phyloP scores from a whole-genome alignment of 768 basidiomycete genomes.

The Sarcomyxa edulis region DNA sequence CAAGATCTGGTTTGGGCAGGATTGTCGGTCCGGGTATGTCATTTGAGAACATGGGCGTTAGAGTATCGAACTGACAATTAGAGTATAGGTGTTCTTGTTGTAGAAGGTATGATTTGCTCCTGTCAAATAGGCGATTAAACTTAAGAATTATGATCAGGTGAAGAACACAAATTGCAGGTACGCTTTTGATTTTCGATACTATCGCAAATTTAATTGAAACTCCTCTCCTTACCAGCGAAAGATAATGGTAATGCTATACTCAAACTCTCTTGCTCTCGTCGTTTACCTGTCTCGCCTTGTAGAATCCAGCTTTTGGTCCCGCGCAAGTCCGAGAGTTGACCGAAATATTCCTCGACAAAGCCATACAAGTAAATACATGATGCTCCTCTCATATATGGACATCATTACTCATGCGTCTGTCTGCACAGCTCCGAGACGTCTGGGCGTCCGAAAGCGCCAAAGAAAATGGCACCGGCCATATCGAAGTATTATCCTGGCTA shows the following conservation, averaged over 20 bases:
- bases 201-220: neutral
- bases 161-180: conserved; percentile 6
- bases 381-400: neutral
- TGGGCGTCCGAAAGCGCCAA: conserved; percentile 19
- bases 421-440: conserved; percentile 28
- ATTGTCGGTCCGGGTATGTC: conserved; percentile 20
- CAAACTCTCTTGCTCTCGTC: neutral
- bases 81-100: conserved; percentile 2
- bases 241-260: neutral
- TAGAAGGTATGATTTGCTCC: conserved; percentile 3
- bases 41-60: neutral
- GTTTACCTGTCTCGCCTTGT: neutral
- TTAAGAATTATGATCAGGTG: neutral
- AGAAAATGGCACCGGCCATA: conserved; percentile 11
- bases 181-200: neutral
- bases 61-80: neutral
- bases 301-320: conserved; percentile 5
- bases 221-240: conserved; percentile 2
- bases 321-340: neutral
- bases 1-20: conserved; percentile 18
- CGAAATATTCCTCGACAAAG: conserved; percentile 44
- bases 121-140: no score
- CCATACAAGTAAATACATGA: conserved; percentile 27
- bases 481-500: conserved; percentile 50
- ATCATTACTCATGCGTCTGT: conserved; percentile 6